A percentile compares a stretch with the other conserved stretches of the same genome.
These are phyloP conservation scores for Erysimum cheiranthoides DNA, from an alignment of 345 rosid genomes.

Conservation along the genomic window DNA sequence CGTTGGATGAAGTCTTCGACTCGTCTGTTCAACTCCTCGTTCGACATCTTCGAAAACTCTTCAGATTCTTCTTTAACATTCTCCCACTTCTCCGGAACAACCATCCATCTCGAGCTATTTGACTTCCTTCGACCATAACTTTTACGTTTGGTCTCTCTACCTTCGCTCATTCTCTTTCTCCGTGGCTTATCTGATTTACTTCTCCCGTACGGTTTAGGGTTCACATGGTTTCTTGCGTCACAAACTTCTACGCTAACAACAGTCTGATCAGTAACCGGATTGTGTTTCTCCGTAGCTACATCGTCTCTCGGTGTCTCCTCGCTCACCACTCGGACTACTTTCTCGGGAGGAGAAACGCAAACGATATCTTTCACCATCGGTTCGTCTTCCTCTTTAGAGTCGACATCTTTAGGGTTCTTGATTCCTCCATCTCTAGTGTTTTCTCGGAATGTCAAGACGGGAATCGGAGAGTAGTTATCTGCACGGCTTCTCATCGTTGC, in stretches of 20 bases:
- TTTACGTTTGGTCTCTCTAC: slow-evolving; percentile 25
- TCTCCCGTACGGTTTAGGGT: slow-evolving; percentile 39
- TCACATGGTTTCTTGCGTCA: slow-evolving; percentile 13
- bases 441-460: slow-evolving; percentile 10
- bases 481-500: slow-evolving; percentile 23
- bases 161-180: slow-evolving; percentile 14
- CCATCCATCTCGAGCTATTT: slow-evolving; percentile 43
- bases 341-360: slow-evolving; percentile 29
- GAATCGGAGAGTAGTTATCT: slow-evolving; percentile 22
- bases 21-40: slow-evolving; percentile 72
- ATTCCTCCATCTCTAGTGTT: background rate
- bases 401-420: slow-evolving; percentile 18
- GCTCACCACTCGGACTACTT: slow-evolving; percentile 25
- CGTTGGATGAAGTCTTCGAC: slow-evolving; percentile 76
- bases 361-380: background rate
- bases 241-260: background rate
- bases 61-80: slow-evolving; percentile 49
- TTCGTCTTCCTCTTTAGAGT: slow-evolving; percentile 5
- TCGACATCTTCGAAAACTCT: slow-evolving; percentile 69
- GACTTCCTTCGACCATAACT: slow-evolving; percentile 37
- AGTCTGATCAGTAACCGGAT: slow-evolving; percentile 18
- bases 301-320: slow-evolving; percentile 30
- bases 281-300: slow-evolving; percentile 21
- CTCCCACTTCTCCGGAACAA: slow-evolving; percentile 40
- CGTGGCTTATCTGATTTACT: slow-evolving; percentile 51